These are phyloP conservation scores for Nowakowskiella sp. DNA, from an alignment of 192 early-diverging fungal genomes.

Conservation along the genomic window DNA sequence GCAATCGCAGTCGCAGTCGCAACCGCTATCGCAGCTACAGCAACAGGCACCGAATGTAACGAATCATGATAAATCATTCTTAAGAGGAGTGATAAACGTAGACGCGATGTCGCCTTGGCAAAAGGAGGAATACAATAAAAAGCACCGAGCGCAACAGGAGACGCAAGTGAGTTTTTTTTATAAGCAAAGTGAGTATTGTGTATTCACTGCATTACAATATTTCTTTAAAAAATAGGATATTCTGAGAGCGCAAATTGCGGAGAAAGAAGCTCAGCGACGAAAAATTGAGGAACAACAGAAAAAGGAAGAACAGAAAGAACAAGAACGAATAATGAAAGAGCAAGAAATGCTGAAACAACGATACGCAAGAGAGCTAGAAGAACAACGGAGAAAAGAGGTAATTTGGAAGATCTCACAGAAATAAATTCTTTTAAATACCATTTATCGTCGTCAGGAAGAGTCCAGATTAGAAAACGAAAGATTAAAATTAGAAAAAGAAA, in stretches of 20 bases:
- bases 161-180: conserved; percentile 20
- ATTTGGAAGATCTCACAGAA: too few species aligned
- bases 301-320: conserved; percentile 24
- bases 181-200: too few species aligned
- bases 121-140: conserved; percentile 17
- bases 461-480: too few species aligned
- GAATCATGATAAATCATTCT: conserved; percentile 7
- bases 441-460: too few species aligned
- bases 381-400: conserved; percentile 20
- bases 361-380: conserved; percentile 27
- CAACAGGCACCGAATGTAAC: conserved; percentile 12
- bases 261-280: conserved; percentile 24
- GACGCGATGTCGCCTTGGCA: conserved; percentile 24
- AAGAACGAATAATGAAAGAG: conserved; percentile 23
- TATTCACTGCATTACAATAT: background rate
- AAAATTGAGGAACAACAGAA: conserved; percentile 3
- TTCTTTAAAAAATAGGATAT: conserved; percentile 12
- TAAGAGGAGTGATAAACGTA: conserved; percentile 9
- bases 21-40: too few species aligned
- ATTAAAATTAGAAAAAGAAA: too few species aligned
- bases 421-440: too few species aligned
- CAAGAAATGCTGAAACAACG: conserved; percentile 20
- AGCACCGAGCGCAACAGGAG: conserved; percentile 19
- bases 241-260: conserved; percentile 25
- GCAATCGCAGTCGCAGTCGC: too few species aligned